Percentiles rank a stretch among this genome's conserved stretches.
These are phyloP conservation scores for Vitis riparia DNA, from an alignment of 164 flowering plant genomes.

Conservation along the genomic window DNA sequence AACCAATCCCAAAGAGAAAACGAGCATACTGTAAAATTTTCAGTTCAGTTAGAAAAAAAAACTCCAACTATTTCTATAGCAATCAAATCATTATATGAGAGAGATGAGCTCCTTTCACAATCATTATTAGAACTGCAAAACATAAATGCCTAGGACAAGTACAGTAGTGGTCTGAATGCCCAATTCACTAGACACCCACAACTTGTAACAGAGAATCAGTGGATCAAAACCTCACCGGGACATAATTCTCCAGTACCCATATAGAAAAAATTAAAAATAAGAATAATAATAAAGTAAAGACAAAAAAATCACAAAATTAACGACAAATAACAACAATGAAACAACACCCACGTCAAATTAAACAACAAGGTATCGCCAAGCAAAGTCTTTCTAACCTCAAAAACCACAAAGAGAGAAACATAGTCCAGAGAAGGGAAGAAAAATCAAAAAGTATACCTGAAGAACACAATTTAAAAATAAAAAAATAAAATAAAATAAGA, in stretches of 20 bases:
- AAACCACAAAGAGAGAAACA: neutral
- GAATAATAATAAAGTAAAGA: neutral
- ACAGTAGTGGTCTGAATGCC: neutral
- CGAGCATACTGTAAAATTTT: neutral
- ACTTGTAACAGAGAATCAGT: neutral
- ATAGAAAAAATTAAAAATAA: neutral
- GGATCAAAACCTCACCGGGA: too few relatives aligned
- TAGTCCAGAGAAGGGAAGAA: neutral
- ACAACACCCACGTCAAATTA: conserved; percentile 9
- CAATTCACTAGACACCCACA: conserved; percentile 1
- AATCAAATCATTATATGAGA: neutral
- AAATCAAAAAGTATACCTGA: neutral
- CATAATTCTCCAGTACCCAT: neutral
- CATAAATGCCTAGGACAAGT: neutral
- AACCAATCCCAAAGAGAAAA: neutral
- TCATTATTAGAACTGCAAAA: neutral
- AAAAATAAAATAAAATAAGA: too few relatives aligned
- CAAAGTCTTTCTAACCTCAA: neutral
- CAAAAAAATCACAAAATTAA: neutral
- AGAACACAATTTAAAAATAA: neutral
- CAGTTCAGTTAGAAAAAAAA: neutral
- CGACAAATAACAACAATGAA: neutral
- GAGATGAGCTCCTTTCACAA: neutral
- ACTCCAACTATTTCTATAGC: neutral
- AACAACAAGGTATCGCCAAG: conserved; percentile 6